These are phyloP conservation scores for Backusella morwellensis DNA, from an alignment of 192 early-diverging fungal species.

Conservation along the genomic window DNA sequence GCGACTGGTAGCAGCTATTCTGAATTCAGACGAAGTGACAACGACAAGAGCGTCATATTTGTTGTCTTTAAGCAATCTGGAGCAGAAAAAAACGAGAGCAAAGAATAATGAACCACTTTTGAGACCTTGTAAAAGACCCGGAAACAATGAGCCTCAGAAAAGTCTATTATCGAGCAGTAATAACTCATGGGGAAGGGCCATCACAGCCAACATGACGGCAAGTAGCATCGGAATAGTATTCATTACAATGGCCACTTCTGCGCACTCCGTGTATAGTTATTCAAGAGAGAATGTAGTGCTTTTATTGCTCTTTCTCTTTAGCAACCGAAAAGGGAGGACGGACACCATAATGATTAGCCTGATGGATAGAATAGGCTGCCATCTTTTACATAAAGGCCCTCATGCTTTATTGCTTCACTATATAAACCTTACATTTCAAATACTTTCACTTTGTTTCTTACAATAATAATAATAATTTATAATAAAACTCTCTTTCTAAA, in stretches of 20 bases:
- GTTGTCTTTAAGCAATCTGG: background rate
- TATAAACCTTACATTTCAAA: background rate
- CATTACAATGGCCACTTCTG: background rate
- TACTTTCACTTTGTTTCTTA: background rate
- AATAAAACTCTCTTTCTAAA: background rate
- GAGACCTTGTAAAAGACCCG: background rate
- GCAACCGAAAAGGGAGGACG: background rate
- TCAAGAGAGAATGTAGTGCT: background rate
- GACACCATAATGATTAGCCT: background rate
- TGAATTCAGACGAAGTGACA: background rate
- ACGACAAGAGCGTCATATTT: background rate
- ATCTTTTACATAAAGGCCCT: background rate
- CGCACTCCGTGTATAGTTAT: background rate
- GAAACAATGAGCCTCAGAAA: background rate
- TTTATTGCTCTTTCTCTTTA: background rate
- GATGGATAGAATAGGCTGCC: background rate
- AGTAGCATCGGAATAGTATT: background rate
- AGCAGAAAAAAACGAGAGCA: background rate
- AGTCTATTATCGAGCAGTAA: background rate
- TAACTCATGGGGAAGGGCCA: background rate
- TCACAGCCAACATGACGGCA: background rate
- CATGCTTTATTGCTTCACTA: background rate
- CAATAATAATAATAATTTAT: background rate
- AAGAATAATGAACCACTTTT: background rate
- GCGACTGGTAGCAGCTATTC: background rate